A percentile compares a stretch with the other conserved stretches of the same genome.
Conservation (phyloP, 2,329 filamentous ascomycete species). For the Dothistroma septosporum region DNA sequence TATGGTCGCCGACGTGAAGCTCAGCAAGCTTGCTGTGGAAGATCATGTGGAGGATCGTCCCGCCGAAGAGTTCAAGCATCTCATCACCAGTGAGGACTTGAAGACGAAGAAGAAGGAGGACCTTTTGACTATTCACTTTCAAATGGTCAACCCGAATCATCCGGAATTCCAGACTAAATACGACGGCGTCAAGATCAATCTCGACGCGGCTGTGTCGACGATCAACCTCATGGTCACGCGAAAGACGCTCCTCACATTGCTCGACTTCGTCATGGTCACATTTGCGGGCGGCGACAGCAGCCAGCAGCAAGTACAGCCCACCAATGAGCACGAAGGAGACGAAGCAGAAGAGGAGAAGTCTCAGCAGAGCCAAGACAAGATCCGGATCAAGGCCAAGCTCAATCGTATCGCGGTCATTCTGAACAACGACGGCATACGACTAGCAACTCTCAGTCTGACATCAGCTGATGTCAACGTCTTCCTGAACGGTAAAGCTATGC, state of each 20-base stretch:
- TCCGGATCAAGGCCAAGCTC: conserved; percentile 87
- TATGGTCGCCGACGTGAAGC: conserved; percentile 85
- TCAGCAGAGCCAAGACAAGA: conserved; percentile 60
- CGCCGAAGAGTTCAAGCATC: conserved; percentile 87
- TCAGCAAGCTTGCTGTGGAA: conserved; percentile 82
- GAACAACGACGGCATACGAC: conserved; percentile 93
- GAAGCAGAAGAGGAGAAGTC: conserved; percentile 30
- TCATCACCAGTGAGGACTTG: conserved; percentile 84
- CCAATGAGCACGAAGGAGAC: conserved; percentile 21
- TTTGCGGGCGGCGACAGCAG: conserved; percentile 56
- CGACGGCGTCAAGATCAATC: conserved; percentile 87
- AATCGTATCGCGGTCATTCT: conserved; percentile 91
- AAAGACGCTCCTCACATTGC: conserved; percentile 81
- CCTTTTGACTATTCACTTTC: conserved; percentile 82
- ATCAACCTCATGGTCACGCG: conserved; percentile 95
- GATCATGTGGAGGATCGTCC: conserved; percentile 89
- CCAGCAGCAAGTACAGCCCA: conserved; percentile 16
- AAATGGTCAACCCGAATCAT: conserved; percentile 75
- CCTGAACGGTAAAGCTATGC: conserved; percentile 79
- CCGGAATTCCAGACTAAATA: conserved; percentile 91
- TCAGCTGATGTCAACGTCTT: conserved; percentile 90
- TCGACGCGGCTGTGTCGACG: conserved; percentile 86
- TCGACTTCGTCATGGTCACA: conserved; percentile 91
- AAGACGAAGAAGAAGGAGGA: conserved; percentile 68
- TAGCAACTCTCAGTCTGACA: conserved; percentile 88